Evolutionary conservation across 1,284 basidiomycete genomes (phyloP).

Genomic region (Inonotus hispidus): DNA sequence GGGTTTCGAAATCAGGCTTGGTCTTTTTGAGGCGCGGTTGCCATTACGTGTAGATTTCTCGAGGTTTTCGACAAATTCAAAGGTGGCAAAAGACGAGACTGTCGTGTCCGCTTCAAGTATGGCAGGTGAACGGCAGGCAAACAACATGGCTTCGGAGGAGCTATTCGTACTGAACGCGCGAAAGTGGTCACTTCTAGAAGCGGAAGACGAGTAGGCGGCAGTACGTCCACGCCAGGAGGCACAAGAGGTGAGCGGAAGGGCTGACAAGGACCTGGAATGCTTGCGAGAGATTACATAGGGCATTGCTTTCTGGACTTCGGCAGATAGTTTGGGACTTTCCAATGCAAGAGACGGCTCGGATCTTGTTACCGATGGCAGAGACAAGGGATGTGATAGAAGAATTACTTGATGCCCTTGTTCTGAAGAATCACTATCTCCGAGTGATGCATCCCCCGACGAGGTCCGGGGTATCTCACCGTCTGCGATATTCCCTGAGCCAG

Average conservation of each 20-base stretch:
- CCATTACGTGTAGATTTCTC: conserved; percentile 8
- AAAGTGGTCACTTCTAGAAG: not conserved
- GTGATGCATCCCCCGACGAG: not conserved
- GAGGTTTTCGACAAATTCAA: not conserved
- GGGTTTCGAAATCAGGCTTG: conserved; percentile 2
- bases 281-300: not conserved
- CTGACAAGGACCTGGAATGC: conserved; percentile 1
- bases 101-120: not conserved
- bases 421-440: conserved; percentile 5
- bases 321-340: not conserved
- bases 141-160: conserved; percentile 4
- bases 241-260: not conserved
- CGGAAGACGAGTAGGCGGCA: not conserved
- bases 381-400: conserved; percentile 2
- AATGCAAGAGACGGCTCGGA: not conserved
- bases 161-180: not conserved
- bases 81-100: not conserved
- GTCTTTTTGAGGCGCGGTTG: not conserved
- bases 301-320: not conserved
- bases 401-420: not conserved
- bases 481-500: not conserved
- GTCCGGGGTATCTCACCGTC: not conserved
- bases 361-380: not conserved
- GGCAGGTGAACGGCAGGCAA: not conserved
- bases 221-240: not conserved